A percentile compares a stretch with the other conserved stretches of the same genome.
Evolutionary conservation across 495 filamentous ascomycete species (phyloP).

Genomic region (Aeminium ludgeri): DNA sequence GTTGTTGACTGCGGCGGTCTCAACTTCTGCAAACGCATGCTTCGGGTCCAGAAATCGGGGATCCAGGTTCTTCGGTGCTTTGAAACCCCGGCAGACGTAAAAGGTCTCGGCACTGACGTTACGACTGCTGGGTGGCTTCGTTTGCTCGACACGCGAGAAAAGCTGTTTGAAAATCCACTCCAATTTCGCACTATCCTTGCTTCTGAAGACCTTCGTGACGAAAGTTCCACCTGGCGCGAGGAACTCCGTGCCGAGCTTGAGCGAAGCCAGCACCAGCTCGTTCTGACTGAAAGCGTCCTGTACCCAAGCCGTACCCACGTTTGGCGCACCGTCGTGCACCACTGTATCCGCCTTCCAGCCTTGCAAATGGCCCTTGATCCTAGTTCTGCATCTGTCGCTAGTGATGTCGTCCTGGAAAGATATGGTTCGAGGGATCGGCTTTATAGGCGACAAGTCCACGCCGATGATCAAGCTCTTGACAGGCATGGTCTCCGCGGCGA

Average conservation of each 20-base stretch:
- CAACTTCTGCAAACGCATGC: constrained; percentile 87
- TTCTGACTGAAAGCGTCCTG: constrained; percentile 98
- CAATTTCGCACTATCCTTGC: constrained; percentile 91
- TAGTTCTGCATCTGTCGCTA: constrained; percentile 89
- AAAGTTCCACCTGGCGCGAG: constrained; percentile 79
- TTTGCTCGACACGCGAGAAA: constrained; percentile 86
- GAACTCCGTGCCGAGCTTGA: constrained; percentile 92
- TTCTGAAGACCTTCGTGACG: constrained; percentile 93
- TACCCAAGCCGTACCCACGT: constrained; percentile 94
- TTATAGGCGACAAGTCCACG: constrained; percentile 91
- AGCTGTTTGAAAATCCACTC: constrained; percentile 98
- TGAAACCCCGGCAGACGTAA: constrained; percentile 87
- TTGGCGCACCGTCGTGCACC: constrained; percentile 95
- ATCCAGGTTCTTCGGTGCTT: constrained; percentile 82
- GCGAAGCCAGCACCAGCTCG: constrained; percentile 75
- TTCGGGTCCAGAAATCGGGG: constrained; percentile 82
- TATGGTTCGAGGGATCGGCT: constrained; percentile 80
- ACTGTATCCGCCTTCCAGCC: constrained; percentile 95
- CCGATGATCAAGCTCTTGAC: constrained; percentile 77
- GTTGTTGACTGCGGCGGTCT: constrained; percentile 77
- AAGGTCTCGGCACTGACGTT: constrained; percentile 97
- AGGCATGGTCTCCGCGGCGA: constrained; percentile 90
- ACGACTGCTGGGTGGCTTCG: constrained; percentile 87
- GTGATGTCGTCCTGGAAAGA: constrained; percentile 98
- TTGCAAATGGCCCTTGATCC: constrained; percentile 77